Percentiles rank a stretch among this genome's conserved stretches.
Conservation (phyloP, 2,329 filamentous ascomycete genomes). For the Phoma sp. region DNA sequence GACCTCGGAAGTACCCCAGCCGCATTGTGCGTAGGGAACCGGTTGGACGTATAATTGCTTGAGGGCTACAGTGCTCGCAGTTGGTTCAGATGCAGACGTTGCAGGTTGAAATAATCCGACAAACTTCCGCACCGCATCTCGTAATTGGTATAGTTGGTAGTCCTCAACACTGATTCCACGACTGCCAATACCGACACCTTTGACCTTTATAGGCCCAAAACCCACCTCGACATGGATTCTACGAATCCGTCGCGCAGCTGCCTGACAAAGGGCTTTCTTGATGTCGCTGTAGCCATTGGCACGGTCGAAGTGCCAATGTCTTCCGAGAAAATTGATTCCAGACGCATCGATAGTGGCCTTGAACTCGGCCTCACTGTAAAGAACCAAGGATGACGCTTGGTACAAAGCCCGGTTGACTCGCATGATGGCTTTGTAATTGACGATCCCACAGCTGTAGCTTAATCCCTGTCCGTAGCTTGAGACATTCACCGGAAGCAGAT, state of each 20-base stretch:
- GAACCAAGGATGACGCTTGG: constrained; percentile 16
- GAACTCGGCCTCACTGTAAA: constrained; percentile 20
- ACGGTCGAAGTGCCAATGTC: neutral
- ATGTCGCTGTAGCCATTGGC: neutral
- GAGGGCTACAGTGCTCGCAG: neutral
- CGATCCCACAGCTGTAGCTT: too few species aligned
- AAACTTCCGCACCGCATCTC: constrained; percentile 14
- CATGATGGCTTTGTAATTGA: constrained; percentile 7
- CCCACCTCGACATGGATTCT: constrained; percentile 1
- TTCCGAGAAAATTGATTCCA: constrained; percentile 1
- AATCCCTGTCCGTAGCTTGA: too few species aligned
- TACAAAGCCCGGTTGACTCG: constrained; percentile 20
- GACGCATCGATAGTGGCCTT: neutral
- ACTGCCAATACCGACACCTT: neutral
- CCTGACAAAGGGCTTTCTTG: neutral
- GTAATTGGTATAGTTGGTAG: constrained; percentile 7
- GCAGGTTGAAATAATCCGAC: neutral
- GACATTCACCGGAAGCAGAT: constrained; percentile 5
- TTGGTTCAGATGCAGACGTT: neutral
- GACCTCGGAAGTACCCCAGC: constrained; percentile 13
- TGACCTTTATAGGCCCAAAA: neutral
- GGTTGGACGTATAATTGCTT: neutral
- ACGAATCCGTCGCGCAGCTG: constrained; percentile 3
- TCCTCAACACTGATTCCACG: constrained; percentile 2
- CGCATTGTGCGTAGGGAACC: neutral